phyloP scores from a whole-genome alignment of 75 land plant genomes.

The Cunninghamia lanceolata region DNA sequence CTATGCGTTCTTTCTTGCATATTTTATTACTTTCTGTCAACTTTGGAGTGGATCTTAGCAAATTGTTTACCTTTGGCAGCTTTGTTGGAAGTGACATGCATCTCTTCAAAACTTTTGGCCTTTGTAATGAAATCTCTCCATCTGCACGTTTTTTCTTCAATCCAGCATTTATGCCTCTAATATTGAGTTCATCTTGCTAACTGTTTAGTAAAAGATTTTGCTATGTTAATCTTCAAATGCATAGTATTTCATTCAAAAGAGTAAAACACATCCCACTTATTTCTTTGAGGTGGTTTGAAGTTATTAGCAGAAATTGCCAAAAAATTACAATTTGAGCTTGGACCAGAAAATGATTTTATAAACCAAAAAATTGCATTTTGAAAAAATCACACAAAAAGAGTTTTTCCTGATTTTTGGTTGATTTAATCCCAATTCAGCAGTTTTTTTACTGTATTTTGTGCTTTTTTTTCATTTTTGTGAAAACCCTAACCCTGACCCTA shows the following conservation, averaged over 20 bases:
- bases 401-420: too few relatives aligned
- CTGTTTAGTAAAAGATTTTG: neutral
- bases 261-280: neutral
- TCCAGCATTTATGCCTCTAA: neutral
- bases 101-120: neutral
- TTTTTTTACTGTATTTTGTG: too few relatives aligned
- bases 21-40: neutral
- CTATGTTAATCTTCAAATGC: neutral
- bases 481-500: too few relatives aligned
- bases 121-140: neutral
- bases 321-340: too few relatives aligned
- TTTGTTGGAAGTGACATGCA: neutral
- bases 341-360: too few relatives aligned
- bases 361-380: too few relatives aligned
- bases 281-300: neutral
- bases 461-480: too few relatives aligned
- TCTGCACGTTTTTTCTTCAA: neutral
- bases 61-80: neutral
- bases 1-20: neutral
- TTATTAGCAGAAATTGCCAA: too few relatives aligned
- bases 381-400: too few relatives aligned
- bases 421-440: too few relatives aligned
- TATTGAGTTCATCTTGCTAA: neutral
- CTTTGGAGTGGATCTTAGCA: neutral
- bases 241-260: neutral